Conservation (phyloP, 2,329 filamentous ascomycete genomes). For the Pyricularia sp. region DNA sequence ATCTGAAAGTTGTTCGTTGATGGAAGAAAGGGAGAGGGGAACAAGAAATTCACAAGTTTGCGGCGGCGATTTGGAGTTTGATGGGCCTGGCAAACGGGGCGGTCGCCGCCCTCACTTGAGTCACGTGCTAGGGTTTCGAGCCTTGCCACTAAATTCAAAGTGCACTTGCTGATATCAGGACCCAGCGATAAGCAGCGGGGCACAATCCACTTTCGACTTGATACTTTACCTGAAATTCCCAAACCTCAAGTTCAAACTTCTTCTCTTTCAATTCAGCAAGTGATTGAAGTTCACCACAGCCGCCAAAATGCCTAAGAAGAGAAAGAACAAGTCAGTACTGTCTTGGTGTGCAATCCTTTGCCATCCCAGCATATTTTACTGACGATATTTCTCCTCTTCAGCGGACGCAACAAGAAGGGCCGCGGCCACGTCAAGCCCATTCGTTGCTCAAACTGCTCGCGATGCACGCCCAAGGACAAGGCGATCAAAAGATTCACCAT, state of each 20-base stretch:
- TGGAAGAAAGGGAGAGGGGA: constrained; percentile 6
- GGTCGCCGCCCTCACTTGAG: background rate
- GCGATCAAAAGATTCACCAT: constrained; percentile 99
- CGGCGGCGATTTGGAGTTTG: constrained; percentile 2
- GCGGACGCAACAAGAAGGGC: constrained; percentile 99
- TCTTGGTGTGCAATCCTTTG: background rate
- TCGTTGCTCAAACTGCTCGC: constrained; percentile 64
- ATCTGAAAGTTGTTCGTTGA: constrained; percentile 13
- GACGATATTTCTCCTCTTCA: constrained; percentile 26
- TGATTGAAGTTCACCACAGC: constrained; percentile 8
- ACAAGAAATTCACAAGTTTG: background rate
- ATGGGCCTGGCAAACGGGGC: background rate
- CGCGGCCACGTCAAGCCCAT: constrained; percentile 99
- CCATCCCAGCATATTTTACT: background rate
- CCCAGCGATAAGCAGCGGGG: background rate
- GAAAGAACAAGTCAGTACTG: constrained; percentile 42
- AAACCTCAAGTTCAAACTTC: background rate
- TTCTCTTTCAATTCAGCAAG: constrained; percentile 4
- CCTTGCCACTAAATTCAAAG: background rate
- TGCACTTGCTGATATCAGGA: background rate
- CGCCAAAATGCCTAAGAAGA: constrained; percentile 20
- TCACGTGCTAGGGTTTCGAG: constrained; percentile 12
- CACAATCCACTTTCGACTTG: background rate
- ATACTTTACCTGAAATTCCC: background rate
- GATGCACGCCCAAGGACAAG: constrained; percentile 98